A percentile compares a stretch with the other conserved stretches of the same genome.
These are phyloP conservation scores for Calendula officinalis DNA, from an alignment of 129 eudicot species.

Conservation along the genomic window DNA sequence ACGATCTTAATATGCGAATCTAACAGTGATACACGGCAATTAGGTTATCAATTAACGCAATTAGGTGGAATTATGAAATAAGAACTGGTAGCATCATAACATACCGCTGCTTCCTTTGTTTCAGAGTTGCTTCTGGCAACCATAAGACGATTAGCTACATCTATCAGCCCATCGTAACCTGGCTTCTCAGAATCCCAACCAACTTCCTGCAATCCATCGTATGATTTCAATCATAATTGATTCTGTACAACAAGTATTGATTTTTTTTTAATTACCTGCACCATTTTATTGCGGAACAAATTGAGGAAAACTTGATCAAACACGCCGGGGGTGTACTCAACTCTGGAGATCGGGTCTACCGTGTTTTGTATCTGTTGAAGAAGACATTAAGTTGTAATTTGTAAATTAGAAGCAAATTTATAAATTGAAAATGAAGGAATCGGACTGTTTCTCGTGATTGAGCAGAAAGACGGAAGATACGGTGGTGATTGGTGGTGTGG, in stretches of 20 bases:
- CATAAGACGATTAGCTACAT: conserved; percentile 81
- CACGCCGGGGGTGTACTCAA: conserved; percentile 54
- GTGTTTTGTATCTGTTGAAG: conserved; percentile 25
- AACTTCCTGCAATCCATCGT: conserved; percentile 50
- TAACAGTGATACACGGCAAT: conserved; percentile 7
- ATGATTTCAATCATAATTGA: not conserved
- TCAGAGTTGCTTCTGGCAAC: conserved; percentile 67
- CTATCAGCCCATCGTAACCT: conserved; percentile 92
- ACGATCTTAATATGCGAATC: conserved; percentile 71
- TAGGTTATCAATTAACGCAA: not conserved
- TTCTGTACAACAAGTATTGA: not conserved
- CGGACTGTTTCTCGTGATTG: conserved; percentile 28
- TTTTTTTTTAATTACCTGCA: conserved; percentile 39
- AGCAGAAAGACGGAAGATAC: conserved; percentile 25
- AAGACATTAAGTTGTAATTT: not conserved
- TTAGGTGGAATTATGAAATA: not conserved
- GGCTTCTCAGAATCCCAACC: conserved; percentile 94
- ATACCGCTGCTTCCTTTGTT: conserved; percentile 80
- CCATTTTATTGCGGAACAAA: conserved; percentile 77
- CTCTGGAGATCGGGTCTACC: conserved; percentile 28
- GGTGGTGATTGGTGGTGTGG: conserved; percentile 5
- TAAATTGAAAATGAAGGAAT: not conserved
- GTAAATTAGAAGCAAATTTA: not conserved
- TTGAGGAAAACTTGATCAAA: conserved; percentile 63
- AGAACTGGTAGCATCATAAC: not conserved